phyloP scores from a whole-genome alignment of 2,329 filamentous ascomycete species.

The Fusarium begoniae region DNA sequence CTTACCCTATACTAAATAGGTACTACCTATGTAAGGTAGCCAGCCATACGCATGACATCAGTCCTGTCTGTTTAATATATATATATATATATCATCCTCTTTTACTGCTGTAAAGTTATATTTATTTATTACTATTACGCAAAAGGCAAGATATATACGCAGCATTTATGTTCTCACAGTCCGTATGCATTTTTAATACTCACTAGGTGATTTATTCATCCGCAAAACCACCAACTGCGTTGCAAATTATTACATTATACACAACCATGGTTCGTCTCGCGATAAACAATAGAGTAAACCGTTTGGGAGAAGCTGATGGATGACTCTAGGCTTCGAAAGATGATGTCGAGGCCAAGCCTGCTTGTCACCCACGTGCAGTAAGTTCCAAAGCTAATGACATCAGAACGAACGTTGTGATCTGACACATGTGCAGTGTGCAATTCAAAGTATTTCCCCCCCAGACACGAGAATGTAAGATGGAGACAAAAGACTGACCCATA shows the following conservation, averaged over 20 bases:
- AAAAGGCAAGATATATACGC: not conserved
- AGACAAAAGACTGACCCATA: not conserved
- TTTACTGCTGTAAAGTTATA: not conserved
- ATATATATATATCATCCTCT: not conserved
- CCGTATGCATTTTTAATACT: not conserved
- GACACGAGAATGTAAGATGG: not conserved
- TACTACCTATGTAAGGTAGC: no score
- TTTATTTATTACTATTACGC: not conserved
- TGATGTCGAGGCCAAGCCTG: slow-evolving; percentile 77
- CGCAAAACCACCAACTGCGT: not conserved
- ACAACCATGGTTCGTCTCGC: slow-evolving; percentile 15
- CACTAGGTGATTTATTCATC: not conserved
- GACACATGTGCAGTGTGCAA: slow-evolving; percentile 74
- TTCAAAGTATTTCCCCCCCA: slow-evolving; percentile 72
- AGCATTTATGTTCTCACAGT: not conserved
- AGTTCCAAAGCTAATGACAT: slow-evolving; percentile 45
- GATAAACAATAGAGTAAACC: no score
- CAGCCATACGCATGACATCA: slow-evolving; percentile 21
- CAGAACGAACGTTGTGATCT: not conserved
- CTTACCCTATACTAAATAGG: no score
- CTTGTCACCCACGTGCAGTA: slow-evolving; percentile 87
- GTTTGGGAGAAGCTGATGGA: slow-evolving; percentile 1
- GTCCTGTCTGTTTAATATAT: not conserved
- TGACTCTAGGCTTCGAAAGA: slow-evolving; percentile 61
- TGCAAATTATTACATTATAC: not conserved